Percentiles rank a stretch among this genome's conserved stretches.
phyloP scores from a whole-genome alignment of 2,329 filamentous ascomycete species.

The Didymosphaeria variabile region DNA sequence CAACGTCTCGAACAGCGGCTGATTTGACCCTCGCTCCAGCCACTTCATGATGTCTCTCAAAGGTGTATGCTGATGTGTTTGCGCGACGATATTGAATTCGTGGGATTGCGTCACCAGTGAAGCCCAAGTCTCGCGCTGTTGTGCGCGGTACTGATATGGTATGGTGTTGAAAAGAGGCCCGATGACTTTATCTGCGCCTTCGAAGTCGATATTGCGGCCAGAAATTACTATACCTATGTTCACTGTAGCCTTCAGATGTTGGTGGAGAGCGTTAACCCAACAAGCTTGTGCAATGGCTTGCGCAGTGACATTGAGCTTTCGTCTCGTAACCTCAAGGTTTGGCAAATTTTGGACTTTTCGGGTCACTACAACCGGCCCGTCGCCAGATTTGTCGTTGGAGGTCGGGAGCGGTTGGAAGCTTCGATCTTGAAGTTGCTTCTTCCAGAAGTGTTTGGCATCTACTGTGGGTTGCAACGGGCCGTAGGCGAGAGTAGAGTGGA shows the following conservation, averaged over 20 bases:
- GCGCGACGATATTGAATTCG: constrained; percentile 70
- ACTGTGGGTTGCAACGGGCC: constrained; percentile 68
- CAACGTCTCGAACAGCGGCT: constrained; percentile 74
- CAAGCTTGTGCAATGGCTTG: constrained; percentile 80
- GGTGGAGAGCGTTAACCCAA: constrained; percentile 72
- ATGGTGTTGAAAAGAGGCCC: constrained; percentile 93
- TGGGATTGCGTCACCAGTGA: constrained; percentile 72
- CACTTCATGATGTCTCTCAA: constrained; percentile 84
- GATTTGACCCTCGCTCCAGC: constrained; percentile 64
- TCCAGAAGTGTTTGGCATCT: constrained; percentile 74
- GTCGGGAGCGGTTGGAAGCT: constrained; percentile 39
- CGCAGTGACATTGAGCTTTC: constrained; percentile 74
- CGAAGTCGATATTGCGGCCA: constrained; percentile 75
- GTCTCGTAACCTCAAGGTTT: constrained; percentile 57
- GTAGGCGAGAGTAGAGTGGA: constrained; percentile 72
- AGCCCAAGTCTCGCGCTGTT: constrained; percentile 63
- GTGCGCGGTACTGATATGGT: constrained; percentile 68
- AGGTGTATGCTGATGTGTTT: constrained; percentile 81
- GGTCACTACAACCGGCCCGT: constrained; percentile 31
- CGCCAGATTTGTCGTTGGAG: constrained; percentile 28
- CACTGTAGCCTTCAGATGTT: constrained; percentile 57
- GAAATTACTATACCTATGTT: constrained; percentile 80
- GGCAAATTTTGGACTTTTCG: constrained; percentile 59
- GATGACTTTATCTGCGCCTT: constrained; percentile 71
- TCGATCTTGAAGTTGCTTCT: constrained; percentile 59